Base-by-base conservation (phyloP, 1,139 yeast genomes). In the Kodamaea arcana region DNA sequence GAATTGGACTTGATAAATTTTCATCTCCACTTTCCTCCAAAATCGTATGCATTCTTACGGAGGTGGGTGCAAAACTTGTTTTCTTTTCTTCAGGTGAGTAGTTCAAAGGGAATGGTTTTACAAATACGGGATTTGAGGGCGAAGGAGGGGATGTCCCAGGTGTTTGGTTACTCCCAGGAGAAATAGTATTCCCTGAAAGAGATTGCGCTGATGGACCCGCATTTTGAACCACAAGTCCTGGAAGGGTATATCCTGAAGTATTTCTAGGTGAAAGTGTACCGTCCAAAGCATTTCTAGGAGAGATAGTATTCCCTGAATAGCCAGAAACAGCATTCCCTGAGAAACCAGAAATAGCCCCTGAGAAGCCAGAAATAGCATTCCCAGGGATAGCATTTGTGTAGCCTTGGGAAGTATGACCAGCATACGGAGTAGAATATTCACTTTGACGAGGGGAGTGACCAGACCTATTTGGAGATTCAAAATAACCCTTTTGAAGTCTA, bases 31-130 rank as follows among this genome's bases (percentile, higher is more conserved):
- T 17, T n/a, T 25, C 28, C 28, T 41, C 40, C 18, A 30, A 33
- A 22, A 31, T 33, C 9, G 35, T 29, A 13, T 30, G 29, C 35
- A 33, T 31, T 17, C 24, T 21, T 14, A 31, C 13, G 11, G 37
- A 25, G 10, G 22, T 18, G 17, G 33, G 29, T 16, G 25, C 29
- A 26, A 34, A 25, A 14, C 15, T 15, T 18, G 16, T 12, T 13
- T 16, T 15, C 24, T 17, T 34, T 29, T 28, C 28, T 4, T 29
- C 37, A 1, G 37, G 33, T 4, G 34, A 33, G 18, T 35, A 36
- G 27, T 42, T 43, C 14, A 46, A 35, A 4, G 50, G 50, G 22
- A 45, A 46, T 4, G 50, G 50, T 21, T 42, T 45, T 17, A 45
- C 34, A 26, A 29, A 42, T 3, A 40, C 34, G 7, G 41, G 28